Conservation (phyloP, 2,329 filamentous ascomycete genomes). For the Pyrenophora graminea region DNA sequence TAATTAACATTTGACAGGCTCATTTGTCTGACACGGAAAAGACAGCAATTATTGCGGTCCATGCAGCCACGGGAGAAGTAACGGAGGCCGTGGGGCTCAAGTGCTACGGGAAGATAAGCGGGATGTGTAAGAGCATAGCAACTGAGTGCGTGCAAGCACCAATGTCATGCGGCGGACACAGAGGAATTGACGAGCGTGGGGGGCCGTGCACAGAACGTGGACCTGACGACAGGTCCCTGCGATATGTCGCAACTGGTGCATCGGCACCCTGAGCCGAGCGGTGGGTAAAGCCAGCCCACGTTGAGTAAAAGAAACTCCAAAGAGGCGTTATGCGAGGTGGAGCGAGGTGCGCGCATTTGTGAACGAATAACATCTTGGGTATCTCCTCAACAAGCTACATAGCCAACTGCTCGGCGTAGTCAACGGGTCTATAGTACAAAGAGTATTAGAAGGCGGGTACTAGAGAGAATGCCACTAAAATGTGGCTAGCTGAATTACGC, state of each 20-base stretch:
- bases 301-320: conserved; percentile 25
- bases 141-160: conserved; percentile 18
- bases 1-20: conserved; percentile 14
- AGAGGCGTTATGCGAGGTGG: conserved; percentile 12
- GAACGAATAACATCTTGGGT: conserved; percentile 36
- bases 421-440: conserved; percentile 39
- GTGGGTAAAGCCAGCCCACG: conserved; percentile 11
- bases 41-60: conserved; percentile 17
- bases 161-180: conserved; percentile 12
- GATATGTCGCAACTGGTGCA: conserved; percentile 8
- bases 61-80: conserved; percentile 25
- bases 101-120: conserved; percentile 27
- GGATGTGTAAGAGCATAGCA: conserved; percentile 16
- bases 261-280: conserved; percentile 5
- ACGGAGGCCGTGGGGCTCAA: conserved; percentile 36
- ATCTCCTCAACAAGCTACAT: conserved; percentile 40
- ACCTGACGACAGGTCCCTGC: conserved; percentile 21
- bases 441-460: conserved; percentile 33
- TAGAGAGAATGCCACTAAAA: conserved; percentile 13
- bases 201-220: conserved; percentile 16
- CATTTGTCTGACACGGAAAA: conserved; percentile 10
- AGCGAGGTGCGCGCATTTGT: conserved; percentile 1
- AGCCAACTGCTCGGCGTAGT: conserved; percentile 27
- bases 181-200: conserved; percentile 8
- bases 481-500: conserved; percentile 25